phyloP scores from a whole-genome alignment of 352 stramenopile genomes.

The Globisporangium carolinianum region DNA sequence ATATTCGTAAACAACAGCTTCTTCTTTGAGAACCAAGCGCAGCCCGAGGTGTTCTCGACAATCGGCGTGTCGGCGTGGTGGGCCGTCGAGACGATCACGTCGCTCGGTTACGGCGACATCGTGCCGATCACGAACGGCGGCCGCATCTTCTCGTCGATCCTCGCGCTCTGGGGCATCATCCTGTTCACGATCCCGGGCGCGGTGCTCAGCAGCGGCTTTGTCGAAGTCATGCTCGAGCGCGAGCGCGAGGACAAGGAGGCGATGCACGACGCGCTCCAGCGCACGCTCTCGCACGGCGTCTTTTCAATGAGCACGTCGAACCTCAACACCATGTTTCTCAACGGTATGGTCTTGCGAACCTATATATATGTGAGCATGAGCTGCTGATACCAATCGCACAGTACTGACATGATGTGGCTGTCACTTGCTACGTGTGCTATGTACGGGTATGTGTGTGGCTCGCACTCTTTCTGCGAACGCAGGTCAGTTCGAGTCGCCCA shows the following conservation, averaged over 20 bases:
- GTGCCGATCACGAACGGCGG: conserved; percentile 61
- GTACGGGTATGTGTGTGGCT: not conserved
- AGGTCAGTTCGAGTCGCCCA: conserved; percentile 26
- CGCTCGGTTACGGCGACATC: conserved; percentile 83
- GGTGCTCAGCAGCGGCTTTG: conserved; percentile 73
- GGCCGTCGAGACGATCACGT: conserved; percentile 80
- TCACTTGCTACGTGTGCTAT: too few species aligned
- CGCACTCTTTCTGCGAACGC: not conserved
- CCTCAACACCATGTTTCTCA: conserved; percentile 28
- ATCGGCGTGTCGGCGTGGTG: conserved; percentile 73
- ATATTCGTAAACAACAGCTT: conserved; percentile 27
- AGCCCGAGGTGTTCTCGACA: conserved; percentile 73
- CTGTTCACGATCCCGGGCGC: conserved; percentile 79
- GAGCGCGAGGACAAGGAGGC: conserved; percentile 51
- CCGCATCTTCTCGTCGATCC: conserved; percentile 62
- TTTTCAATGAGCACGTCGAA: conserved; percentile 27
- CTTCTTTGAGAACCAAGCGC: conserved; percentile 67
- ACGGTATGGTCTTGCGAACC: conserved; percentile 5
- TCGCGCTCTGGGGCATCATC: conserved; percentile 83
- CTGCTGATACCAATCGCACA: too few species aligned
- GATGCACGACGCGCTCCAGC: conserved; percentile 44
- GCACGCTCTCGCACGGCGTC: conserved; percentile 42
- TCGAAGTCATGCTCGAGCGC: conserved; percentile 82
- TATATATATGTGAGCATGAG: too few species aligned
- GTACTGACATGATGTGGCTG: too few species aligned